These are phyloP conservation scores for Podila clonocystis DNA, from an alignment of 192 early-diverging fungal species.

Conservation along the genomic window DNA sequence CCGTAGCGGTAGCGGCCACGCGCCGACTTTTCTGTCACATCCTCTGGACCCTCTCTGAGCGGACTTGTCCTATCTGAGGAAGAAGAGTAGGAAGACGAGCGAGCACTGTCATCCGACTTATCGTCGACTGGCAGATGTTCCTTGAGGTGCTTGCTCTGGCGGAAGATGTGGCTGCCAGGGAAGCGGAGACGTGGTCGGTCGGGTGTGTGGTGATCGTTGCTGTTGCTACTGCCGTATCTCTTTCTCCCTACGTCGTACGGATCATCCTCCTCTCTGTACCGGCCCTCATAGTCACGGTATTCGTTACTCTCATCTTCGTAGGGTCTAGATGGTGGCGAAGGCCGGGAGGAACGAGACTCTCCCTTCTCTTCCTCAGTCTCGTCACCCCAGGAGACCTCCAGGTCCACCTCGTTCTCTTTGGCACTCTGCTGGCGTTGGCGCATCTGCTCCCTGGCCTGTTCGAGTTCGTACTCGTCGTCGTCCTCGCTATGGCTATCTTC, in stretches of 20 bases:
- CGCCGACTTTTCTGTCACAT: too few relatives aligned
- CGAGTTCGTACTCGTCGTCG: slow-evolving; percentile 16
- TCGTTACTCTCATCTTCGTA: not conserved
- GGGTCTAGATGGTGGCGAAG: too few relatives aligned
- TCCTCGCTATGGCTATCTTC: slow-evolving; percentile 8
- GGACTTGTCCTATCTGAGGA: too few relatives aligned
- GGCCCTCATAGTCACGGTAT: not conserved
- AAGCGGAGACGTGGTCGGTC: slow-evolving; percentile 2
- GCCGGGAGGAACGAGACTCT: too few relatives aligned
- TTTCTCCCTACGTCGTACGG: not conserved
- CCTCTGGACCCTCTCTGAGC: too few relatives aligned
- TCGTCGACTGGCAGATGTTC: not conserved
- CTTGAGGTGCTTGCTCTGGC: slow-evolving; percentile 19
- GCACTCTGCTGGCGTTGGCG: slow-evolving; percentile 1
- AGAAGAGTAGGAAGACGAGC: too few relatives aligned
- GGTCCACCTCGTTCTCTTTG: not conserved
- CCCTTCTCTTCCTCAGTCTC: slow-evolving; percentile 11
- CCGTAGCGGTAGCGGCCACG: too few relatives aligned
- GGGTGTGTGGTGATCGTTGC: not conserved
- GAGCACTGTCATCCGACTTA: not conserved
- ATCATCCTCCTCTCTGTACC: slow-evolving; percentile 1
- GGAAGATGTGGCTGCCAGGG: slow-evolving; percentile 10
- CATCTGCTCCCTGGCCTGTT: slow-evolving; percentile 10
- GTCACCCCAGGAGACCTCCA: slow-evolving; percentile 11
- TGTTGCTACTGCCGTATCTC: not conserved